Base-by-base conservation (phyloP, 305 asterid genomes). In the Rubia balearica region DNA sequence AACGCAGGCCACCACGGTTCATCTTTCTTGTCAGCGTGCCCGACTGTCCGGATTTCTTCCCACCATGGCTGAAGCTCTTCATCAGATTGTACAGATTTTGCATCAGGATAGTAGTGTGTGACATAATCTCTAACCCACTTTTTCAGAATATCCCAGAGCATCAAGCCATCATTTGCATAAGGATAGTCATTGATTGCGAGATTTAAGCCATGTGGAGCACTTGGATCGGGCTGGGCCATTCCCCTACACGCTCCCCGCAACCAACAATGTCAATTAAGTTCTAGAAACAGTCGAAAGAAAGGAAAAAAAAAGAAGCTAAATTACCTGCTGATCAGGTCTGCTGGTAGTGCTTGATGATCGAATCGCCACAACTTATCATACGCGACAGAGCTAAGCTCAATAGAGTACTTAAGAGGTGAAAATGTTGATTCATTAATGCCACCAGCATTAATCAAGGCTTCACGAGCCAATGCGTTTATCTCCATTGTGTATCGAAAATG, bases 51-150 rank as follows among this genome's bases (percentile, higher is more conserved):
- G 4, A 92, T 80, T 71, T 92, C 98, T 5, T 80, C 74, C 98
- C 98, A 92, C 96, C 96, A 90, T 24, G 87, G 83, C 69, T 86
- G 95, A 51, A 92, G 86, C 79, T 92, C 98, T 7, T 60, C n/a
- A 51, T 92, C 98, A 0, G 85, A 83, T 30, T 73, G 38, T 4
- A 92, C 63, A 1, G 76, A 64, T 73, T 56, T 70, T 8, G 77
- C 10, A 30, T 83, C 76, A 0, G 81, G 78, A 66, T 90, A 92
- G 76, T 78, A 87, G 79, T 83, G 78, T 1, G 67, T 74, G 8
- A 90, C 96, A 69, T 85, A 92, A 74, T 83, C 87, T 1, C 87
- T 57, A 11, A 85, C 88, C 98, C 96, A 92, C 64, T 83, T 49
- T 72, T 92, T 90, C 48, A 92, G 78, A 60, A 81, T 78, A 69